A percentile compares a stretch with the other conserved stretches of the same genome.
phyloP scores from a whole-genome alignment of 495 filamentous ascomycete species.

The Penicillium mononematosum region DNA sequence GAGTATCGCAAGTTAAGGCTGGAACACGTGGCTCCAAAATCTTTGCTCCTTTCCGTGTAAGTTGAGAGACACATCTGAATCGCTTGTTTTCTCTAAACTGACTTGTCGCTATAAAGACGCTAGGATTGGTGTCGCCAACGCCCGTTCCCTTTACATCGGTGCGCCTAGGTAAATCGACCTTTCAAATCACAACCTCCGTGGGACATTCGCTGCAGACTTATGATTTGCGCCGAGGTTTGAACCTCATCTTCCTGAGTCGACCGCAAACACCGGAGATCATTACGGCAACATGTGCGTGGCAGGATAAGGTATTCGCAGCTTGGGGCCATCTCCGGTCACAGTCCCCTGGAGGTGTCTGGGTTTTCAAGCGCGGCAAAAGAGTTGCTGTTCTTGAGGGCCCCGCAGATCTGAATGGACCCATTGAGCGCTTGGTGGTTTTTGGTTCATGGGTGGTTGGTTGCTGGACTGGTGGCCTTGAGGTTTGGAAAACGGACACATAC shows the following conservation, averaged over 20 bases:
- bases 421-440: constrained; percentile 76
- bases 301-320: constrained; percentile 79
- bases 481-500: constrained; percentile 82
- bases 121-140: constrained; percentile 91
- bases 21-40: constrained; percentile 60
- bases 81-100: constrained; percentile 4
- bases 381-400: constrained; percentile 70
- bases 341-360: constrained; percentile 72
- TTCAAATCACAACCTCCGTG: constrained; percentile 94
- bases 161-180: constrained; percentile 88
- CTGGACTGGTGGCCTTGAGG: constrained; percentile 69
- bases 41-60: constrained; percentile 88
- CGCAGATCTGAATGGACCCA: constrained; percentile 57
- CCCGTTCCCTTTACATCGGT: constrained; percentile 82
- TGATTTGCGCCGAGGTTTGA: constrained; percentile 82
- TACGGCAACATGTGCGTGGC: constrained; percentile 85
- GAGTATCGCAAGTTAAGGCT: constrained; percentile 31
- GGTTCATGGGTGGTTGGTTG: constrained; percentile 90
- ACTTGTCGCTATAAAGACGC: constrained; percentile 55
- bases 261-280: constrained; percentile 84
- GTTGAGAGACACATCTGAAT: constrained; percentile 25
- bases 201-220: constrained; percentile 91
- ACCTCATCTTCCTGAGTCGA: constrained; percentile 85
- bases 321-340: constrained; percentile 63
- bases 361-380: constrained; percentile 91